Conservation (phyloP, 1,284 basidiomycete species). For the Malassezia nana region DNA sequence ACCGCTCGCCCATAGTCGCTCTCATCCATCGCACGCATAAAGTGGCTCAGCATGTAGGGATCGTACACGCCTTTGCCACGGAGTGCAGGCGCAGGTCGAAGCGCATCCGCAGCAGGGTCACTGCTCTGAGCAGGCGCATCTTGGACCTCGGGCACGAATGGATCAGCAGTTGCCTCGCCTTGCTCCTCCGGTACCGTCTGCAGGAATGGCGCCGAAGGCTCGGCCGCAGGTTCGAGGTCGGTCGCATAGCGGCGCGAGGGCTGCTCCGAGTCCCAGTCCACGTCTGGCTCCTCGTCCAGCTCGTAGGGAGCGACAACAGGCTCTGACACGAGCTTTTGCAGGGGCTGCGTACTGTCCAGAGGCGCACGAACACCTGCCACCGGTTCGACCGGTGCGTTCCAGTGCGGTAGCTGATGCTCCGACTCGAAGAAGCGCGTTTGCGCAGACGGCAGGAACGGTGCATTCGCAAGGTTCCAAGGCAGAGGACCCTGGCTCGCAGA, state of each 20-base stretch:
- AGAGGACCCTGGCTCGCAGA: background rate
- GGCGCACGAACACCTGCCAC: background rate
- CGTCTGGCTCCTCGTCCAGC: background rate
- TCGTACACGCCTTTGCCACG: conserved; percentile 12
- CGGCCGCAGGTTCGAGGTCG: background rate
- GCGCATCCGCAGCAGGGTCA: background rate
- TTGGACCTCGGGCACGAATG: background rate
- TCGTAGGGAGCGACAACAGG: background rate
- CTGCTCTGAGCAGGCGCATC: background rate
- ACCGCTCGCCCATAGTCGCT: conserved; percentile 9
- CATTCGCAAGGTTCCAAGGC: background rate
- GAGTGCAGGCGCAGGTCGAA: conserved; percentile 8
- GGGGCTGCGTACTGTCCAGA: background rate
- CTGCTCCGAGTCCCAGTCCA: background rate
- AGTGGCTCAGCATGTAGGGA: conserved; percentile 8
- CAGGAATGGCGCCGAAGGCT: conserved; percentile 1
- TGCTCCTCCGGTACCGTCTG: conserved; percentile 14
- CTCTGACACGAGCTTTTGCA: background rate
- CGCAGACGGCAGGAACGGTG: background rate
- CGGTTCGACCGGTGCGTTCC: background rate
- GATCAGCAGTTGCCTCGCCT: background rate
- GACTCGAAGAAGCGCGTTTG: background rate
- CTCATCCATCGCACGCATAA: conserved; percentile 11
- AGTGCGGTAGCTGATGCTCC: background rate
- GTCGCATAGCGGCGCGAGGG: conserved; percentile 6